Base-by-base conservation (phyloP, 345 rosid species). In the Odontarrhena argentea region DNA sequence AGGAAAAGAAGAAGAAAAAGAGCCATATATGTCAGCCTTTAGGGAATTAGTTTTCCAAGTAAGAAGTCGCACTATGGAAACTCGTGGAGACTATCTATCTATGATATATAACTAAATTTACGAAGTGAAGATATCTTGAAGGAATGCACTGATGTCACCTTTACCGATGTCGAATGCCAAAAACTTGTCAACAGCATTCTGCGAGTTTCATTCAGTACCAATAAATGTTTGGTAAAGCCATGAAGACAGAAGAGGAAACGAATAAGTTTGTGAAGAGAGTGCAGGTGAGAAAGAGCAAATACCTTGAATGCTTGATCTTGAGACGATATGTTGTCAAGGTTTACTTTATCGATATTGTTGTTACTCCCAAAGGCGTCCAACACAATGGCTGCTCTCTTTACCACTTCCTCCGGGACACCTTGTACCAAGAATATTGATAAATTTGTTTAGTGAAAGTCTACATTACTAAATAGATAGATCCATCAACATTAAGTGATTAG, bases 351-450 rank as follows among this genome's bases (percentile, higher is more conserved):
- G 1, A 89, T 66, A 18, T 54, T 72, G 55, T 65, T 75, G 77
- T 78, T 78, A 51, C 77, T 82, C 72, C 80, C 87, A 47, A 71
- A 60, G 49, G 80, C 70, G 41, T 86, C 88, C 75, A 90, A 63
- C 65, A 93, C 65, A 28, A 32, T 43, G 25, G 89, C 85, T 67
- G 96, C 96, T 80, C 98, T 86, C 73, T 79, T 81, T 66, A 90
- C 83, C 18, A 90, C 85, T 75, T 90, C 92, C 74, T 79, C 87
- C 2, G 95, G 96, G 12, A 93, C 80, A 58, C 99, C 97, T 93
- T 53, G 47, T 55, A 76, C 26, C 51, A 41, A 69, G 2, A 55
- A 38, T 42, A 12, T 36, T 18, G 28, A 50, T 40, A 18, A 14
- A 46, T 46, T 30, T 45, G 2, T 22, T 40, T 25, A 5, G 43